Percentiles rank a stretch among this genome's conserved stretches.
Conservation (phyloP, 192 early-diverging fungal species). For the Thamnidium elegans region DNA sequence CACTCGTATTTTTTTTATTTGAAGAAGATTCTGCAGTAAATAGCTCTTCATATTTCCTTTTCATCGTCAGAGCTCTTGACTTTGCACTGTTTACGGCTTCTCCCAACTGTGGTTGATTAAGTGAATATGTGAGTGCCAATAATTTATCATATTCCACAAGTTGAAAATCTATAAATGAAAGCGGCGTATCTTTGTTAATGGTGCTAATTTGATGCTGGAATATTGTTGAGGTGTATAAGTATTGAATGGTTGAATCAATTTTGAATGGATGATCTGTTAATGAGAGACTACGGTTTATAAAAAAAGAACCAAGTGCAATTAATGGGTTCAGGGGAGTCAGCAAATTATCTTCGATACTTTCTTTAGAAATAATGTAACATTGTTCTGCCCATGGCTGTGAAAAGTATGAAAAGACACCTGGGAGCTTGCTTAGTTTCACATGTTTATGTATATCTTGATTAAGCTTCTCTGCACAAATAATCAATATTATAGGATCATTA, state of each 20-base stretch:
- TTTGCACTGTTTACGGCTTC: constrained; percentile 1
- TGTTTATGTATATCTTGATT: too few relatives aligned
- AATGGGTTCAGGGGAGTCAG: too few relatives aligned
- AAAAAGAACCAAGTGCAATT: background rate
- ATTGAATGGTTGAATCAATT: too few relatives aligned
- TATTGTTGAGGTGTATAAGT: background rate
- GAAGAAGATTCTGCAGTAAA: constrained; percentile 3
- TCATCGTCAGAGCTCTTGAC: constrained; percentile 3
- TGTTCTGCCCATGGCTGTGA: too few relatives aligned
- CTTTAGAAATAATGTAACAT: too few relatives aligned
- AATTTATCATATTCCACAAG: background rate
- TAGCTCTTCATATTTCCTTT: constrained; percentile 3
- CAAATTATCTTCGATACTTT: too few relatives aligned
- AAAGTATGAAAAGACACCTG: too few relatives aligned
- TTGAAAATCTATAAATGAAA: background rate
- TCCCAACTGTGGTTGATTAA: background rate
- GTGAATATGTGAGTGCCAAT: background rate
- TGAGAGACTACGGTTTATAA: background rate
- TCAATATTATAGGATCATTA: background rate
- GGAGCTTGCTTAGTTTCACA: too few relatives aligned
- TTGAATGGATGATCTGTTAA: background rate
- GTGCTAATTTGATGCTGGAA: background rate
- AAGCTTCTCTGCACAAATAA: too few relatives aligned
- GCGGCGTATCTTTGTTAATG: background rate
- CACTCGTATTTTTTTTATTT: background rate